These are phyloP conservation scores for Podospora fimiseda DNA, from an alignment of 495 filamentous ascomycete genomes.

Conservation along the genomic window DNA sequence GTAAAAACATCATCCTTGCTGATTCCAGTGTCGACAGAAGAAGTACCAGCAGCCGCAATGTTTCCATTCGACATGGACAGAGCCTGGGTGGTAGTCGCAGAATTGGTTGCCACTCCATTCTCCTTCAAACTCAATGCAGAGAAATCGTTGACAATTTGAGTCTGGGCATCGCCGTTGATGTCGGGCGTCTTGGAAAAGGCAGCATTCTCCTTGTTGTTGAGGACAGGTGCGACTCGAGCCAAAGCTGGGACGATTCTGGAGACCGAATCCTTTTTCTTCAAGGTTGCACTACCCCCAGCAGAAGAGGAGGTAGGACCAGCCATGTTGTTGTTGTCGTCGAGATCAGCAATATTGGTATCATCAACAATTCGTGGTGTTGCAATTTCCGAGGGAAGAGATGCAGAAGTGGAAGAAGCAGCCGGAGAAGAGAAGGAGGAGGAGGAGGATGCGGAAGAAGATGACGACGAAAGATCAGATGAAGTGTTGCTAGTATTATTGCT, in stretches of 20 bases:
- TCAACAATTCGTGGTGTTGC: background rate
- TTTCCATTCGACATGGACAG: conserved; percentile 1
- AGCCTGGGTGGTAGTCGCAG: background rate
- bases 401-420: background rate
- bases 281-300: conserved; percentile 1
- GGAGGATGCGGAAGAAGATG: background rate
- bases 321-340: conserved; percentile 14
- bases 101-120: background rate
- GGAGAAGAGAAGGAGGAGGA: background rate
- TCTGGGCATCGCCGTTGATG: background rate
- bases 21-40: background rate
- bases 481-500: too few relatives aligned
- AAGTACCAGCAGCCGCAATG: background rate
- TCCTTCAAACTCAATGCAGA: background rate
- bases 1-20: background rate
- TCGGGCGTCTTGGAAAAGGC: background rate
- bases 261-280: background rate
- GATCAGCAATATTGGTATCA: background rate
- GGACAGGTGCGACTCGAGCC: conserved; percentile 9
- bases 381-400: background rate
- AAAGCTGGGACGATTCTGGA: conserved; percentile 18
- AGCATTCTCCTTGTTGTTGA: conserved; percentile 15
- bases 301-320: conserved; percentile 7
- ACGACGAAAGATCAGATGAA: too few relatives aligned
- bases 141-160: conserved; percentile 5